These are phyloP conservation scores for Plasmodium ovale DNA, from an alignment of 169 alveolate species.

Conservation along the genomic window DNA sequence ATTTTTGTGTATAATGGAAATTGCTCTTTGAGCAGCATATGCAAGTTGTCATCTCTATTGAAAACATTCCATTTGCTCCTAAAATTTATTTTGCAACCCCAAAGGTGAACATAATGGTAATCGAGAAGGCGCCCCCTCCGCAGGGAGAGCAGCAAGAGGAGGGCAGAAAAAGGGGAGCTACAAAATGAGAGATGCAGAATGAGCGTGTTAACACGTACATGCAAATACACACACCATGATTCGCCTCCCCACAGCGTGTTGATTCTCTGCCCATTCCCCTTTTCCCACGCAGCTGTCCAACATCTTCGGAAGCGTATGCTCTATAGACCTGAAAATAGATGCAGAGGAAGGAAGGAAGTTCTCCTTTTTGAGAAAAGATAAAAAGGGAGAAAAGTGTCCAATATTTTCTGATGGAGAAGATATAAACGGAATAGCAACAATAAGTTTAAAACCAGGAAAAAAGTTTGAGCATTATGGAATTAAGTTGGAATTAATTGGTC, in stretches of 20 bases:
- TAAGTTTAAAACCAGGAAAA: constrained; percentile 93
- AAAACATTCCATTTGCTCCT: neutral
- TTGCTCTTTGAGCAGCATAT: neutral
- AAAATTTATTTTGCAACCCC: neutral
- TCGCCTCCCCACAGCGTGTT: too few species aligned
- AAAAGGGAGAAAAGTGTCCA: constrained; percentile 88
- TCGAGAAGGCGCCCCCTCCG: too few species aligned
- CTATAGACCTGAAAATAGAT: constrained; percentile 83
- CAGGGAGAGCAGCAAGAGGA: neutral
- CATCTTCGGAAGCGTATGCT: constrained; percentile 85
- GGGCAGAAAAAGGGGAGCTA: neutral
- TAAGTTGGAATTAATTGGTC: constrained; percentile 97
- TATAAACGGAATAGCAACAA: constrained; percentile 92
- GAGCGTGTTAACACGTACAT: too few species aligned
- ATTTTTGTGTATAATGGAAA: constrained; percentile 2
- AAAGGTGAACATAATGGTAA: neutral
- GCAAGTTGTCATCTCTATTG: neutral
- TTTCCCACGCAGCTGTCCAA: constrained; percentile 79
- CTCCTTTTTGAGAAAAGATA: constrained; percentile 81
- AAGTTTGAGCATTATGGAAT: constrained; percentile 98
- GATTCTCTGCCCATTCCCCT: neutral
- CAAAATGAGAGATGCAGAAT: neutral
- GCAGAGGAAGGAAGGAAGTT: constrained; percentile 82
- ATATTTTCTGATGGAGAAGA: constrained; percentile 92
- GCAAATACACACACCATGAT: too few species aligned